Evolutionary conservation across 2,329 filamentous ascomycete genomes (phyloP).

Genomic region (Xylariaceae sp.): DNA sequence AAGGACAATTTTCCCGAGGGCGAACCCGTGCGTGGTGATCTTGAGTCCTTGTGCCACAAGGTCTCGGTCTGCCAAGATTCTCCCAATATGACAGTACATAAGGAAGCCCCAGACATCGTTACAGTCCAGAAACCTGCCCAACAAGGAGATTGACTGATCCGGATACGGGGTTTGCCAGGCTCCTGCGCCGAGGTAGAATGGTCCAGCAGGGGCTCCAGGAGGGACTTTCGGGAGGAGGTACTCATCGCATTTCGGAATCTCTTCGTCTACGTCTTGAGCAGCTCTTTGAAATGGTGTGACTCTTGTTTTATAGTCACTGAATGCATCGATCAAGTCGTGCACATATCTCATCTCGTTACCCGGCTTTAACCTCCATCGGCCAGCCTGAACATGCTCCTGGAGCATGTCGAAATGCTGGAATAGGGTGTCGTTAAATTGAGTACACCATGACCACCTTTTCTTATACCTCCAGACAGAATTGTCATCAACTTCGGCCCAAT

Average conservation of each 20-base stretch:
- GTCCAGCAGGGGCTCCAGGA: too few species aligned
- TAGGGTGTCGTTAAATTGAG: not conserved
- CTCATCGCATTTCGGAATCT: too few species aligned
- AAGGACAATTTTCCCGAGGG: not conserved
- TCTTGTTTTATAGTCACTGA: not conserved
- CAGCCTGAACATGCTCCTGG: not conserved
- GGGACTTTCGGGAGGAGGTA: too few species aligned
- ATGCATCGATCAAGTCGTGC: too few species aligned
- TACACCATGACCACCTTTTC: not conserved
- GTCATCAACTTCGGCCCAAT: conserved; percentile 43
- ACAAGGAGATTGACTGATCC: not conserved
- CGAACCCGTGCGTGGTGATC: not conserved
- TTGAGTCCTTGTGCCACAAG: conserved; percentile 25
- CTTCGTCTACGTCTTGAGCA: not conserved
- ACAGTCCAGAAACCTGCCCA: not conserved
- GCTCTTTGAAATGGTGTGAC: not conserved
- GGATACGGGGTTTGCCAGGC: too few species aligned
- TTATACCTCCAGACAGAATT: not conserved
- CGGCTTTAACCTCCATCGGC: not conserved
- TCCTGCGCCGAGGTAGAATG: too few species aligned
- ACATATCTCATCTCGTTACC: not conserved
- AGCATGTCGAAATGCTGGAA: not conserved
- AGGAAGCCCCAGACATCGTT: conserved; percentile 26
- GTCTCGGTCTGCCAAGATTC: conserved; percentile 23
- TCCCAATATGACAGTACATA: conserved; percentile 33